These are phyloP conservation scores for Myochromella boudieri DNA, from an alignment of 768 basidiomycete species.

Conservation along the genomic window DNA sequence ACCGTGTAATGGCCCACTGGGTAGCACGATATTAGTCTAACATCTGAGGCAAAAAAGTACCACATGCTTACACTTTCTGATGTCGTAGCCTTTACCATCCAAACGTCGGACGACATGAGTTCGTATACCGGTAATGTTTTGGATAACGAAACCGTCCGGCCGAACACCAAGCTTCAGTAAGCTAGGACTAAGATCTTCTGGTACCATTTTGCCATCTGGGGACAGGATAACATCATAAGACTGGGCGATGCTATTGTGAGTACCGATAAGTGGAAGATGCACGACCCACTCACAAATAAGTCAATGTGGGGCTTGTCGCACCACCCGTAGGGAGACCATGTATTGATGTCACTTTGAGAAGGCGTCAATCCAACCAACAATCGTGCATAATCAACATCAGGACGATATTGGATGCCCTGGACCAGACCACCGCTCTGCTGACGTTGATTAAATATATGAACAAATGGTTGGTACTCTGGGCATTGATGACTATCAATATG, in stretches of 20 bases:
- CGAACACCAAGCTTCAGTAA: constrained; percentile 61
- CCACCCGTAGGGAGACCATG: constrained; percentile 73
- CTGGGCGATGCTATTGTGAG: constrained; percentile 35
- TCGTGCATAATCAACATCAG: constrained; percentile 81
- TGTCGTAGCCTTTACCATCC: constrained; percentile 84
- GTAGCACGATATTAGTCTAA: constrained; percentile 7
- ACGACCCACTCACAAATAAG: constrained; percentile 54
- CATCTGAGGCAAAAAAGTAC: neutral
- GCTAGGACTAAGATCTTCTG: constrained; percentile 73
- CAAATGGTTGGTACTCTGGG: constrained; percentile 59
- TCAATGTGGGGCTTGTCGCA: constrained; percentile 71
- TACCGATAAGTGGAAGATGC: neutral
- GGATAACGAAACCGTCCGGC: constrained; percentile 69
- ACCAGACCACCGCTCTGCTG: constrained; percentile 46
- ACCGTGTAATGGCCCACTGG: constrained; percentile 83
- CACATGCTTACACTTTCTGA: constrained; percentile 71
- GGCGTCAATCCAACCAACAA: constrained; percentile 58
- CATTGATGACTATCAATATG: constrained; percentile 71
- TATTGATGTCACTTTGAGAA: constrained; percentile 46
- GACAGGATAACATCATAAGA: constrained; percentile 83
- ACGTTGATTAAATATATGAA: constrained; percentile 29
- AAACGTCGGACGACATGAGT: constrained; percentile 75
- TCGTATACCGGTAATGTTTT: constrained; percentile 78
- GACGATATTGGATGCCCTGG: constrained; percentile 68
- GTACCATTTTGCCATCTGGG: constrained; percentile 46